These are phyloP conservation scores for Fraxinus greggii DNA, from an alignment of 305 asterid genomes.

Conservation along the genomic window DNA sequence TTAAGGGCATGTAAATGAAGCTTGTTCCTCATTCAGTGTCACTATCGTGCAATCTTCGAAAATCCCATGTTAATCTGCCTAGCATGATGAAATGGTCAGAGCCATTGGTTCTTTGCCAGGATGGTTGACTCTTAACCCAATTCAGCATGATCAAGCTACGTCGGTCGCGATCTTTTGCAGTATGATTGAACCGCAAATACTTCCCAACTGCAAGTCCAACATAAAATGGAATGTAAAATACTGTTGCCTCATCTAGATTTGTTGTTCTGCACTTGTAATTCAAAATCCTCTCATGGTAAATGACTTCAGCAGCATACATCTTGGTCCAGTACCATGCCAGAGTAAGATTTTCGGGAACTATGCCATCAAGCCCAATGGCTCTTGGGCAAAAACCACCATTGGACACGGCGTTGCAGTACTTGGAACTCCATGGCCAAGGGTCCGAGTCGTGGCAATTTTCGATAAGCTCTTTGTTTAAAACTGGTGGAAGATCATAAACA, in stretches of 20 bases:
- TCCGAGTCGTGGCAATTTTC: slow-evolving; percentile 47
- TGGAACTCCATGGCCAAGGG: slow-evolving; percentile 62
- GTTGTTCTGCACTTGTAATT: slow-evolving; percentile 42
- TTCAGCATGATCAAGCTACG: slow-evolving; percentile 45
- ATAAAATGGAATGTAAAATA: slow-evolving; percentile 64
- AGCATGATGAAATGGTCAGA: slow-evolving; percentile 65
- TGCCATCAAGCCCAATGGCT: slow-evolving; percentile 38
- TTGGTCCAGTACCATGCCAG: slow-evolving; percentile 73
- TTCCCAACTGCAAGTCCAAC: slow-evolving; percentile 62
- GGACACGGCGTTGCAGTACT: slow-evolving; percentile 49
- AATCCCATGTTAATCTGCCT: slow-evolving; percentile 72
- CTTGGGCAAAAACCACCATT: slow-evolving; percentile 54
- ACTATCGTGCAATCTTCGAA: slow-evolving; percentile 44
- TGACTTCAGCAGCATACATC: slow-evolving; percentile 64
- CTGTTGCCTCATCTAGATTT: slow-evolving; percentile 38
- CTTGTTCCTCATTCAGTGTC: slow-evolving; percentile 64
- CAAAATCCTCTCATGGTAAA: slow-evolving; percentile 45
- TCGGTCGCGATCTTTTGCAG: slow-evolving; percentile 45
- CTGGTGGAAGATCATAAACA: slow-evolving; percentile 52
- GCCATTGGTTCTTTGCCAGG: slow-evolving; percentile 50
- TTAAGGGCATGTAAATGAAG: slow-evolving; percentile 56
- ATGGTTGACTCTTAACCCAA: slow-evolving; percentile 49
- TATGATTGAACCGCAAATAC: slow-evolving; percentile 45
- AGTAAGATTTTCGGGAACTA: slow-evolving; percentile 37
- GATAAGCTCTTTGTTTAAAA: slow-evolving; percentile 52